phyloP scores from a whole-genome alignment of 2,329 filamentous ascomycete genomes.

The Phialophora expanda region DNA sequence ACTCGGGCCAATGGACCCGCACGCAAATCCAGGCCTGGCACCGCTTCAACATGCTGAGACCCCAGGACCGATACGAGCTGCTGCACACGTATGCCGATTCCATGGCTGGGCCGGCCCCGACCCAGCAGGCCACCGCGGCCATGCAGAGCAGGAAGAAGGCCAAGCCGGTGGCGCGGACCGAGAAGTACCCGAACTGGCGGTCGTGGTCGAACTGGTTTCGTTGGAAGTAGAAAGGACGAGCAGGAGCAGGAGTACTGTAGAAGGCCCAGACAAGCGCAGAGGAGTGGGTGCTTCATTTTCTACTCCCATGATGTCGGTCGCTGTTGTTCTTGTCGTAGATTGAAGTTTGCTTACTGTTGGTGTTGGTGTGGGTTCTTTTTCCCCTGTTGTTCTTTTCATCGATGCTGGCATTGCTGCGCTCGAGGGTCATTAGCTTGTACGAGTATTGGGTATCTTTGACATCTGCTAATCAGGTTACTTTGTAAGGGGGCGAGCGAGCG shows the following conservation, averaged over 20 bases:
- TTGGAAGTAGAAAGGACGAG: neutral
- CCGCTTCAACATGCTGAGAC: neutral
- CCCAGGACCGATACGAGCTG: neutral
- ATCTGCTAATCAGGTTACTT: neutral
- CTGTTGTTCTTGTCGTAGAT: neutral
- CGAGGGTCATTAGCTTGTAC: neutral
- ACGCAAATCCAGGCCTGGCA: conserved; percentile 2
- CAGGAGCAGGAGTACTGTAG: neutral
- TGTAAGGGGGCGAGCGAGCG: neutral
- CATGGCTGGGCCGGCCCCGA: neutral
- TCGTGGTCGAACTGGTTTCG: neutral
- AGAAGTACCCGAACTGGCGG: neutral
- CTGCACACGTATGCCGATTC: neutral
- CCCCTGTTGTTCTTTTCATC: neutral
- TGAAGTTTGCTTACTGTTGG: neutral
- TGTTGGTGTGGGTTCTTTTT: too few relatives aligned
- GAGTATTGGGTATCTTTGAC: neutral
- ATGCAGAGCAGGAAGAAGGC: neutral
- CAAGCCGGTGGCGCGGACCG: neutral
- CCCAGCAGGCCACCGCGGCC: neutral
- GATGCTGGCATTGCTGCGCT: neutral
- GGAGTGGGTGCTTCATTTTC: neutral
- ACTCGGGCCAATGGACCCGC: neutral
- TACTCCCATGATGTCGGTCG: neutral
- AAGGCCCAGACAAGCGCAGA: neutral